Percentiles rank a stretch among this genome's conserved stretches.
These are phyloP conservation scores for Amauroascus verrucosus DNA, from an alignment of 2,329 filamentous ascomycete genomes.

Conservation along the genomic window DNA sequence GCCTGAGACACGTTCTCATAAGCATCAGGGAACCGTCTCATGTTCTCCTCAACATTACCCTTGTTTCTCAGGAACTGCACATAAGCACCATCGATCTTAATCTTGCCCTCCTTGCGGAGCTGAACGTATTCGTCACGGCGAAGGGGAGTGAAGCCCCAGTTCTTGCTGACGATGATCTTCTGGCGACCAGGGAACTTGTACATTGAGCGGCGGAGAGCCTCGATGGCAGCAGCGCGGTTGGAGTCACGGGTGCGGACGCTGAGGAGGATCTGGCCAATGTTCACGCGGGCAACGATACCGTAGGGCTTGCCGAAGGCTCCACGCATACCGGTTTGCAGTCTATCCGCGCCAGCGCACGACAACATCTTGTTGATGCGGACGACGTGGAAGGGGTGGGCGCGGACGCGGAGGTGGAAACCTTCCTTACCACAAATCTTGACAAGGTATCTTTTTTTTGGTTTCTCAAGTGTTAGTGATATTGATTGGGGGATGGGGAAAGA, in stretches of 20 bases:
- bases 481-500: background rate
- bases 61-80: constrained; percentile 98
- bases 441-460: constrained; percentile 44
- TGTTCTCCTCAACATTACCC: constrained; percentile 74
- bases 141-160: constrained; percentile 99
- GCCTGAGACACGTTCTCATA: constrained; percentile 44
- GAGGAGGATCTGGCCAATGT: constrained; percentile 99
- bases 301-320: constrained; percentile 99
- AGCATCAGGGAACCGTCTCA: constrained; percentile 88
- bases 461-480: background rate
- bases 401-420: constrained; percentile 60
- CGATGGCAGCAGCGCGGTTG: constrained; percentile 83
- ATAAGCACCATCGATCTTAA: constrained; percentile 97
- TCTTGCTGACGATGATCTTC: constrained; percentile 99
- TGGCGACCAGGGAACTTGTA: constrained; percentile 99
- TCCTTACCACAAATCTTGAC: constrained; percentile 61
- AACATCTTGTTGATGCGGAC: constrained; percentile 99
- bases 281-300: constrained; percentile 97
- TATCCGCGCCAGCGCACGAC: constrained; percentile 99
- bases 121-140: constrained; percentile 94
- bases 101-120: constrained; percentile 83
- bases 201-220: constrained; percentile 97
- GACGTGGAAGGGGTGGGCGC: constrained; percentile 99
- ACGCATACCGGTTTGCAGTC: constrained; percentile 99
- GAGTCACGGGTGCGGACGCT: constrained; percentile 93